These are phyloP conservation scores for Crotalaria pallida DNA, from an alignment of 306 rosid species.

Conservation along the genomic window DNA sequence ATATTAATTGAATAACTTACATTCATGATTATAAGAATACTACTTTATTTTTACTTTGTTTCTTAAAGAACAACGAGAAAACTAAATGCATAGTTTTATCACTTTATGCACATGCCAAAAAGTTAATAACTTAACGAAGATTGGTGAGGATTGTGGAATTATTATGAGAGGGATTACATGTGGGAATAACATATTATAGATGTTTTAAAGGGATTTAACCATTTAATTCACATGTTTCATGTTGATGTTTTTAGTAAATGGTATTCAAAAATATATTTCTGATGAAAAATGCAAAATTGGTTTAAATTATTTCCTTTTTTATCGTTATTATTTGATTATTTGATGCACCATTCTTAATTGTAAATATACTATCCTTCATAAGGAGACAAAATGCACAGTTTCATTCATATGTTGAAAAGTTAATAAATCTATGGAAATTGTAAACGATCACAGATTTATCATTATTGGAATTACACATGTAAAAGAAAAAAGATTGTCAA, in stretches of 20 bases:
- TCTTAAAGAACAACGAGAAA: not conserved
- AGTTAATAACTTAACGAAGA: not conserved
- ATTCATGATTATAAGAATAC: too few relatives aligned
- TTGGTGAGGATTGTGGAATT: not conserved
- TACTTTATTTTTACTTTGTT: not conserved
- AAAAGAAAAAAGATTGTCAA: too few relatives aligned
- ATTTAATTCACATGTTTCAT: not conserved
- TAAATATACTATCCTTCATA: too few relatives aligned
- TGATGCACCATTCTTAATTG: not conserved
- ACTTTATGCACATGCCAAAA: not conserved
- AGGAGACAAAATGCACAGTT: not conserved
- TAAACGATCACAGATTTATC: too few relatives aligned
- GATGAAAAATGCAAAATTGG: not conserved
- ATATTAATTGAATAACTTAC: too few relatives aligned
- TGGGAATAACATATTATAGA: too few relatives aligned
- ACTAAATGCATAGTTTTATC: not conserved
- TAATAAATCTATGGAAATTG: not conserved
- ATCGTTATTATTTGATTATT: not conserved
- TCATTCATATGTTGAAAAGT: not conserved
- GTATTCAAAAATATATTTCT: not conserved
- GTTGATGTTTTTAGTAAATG: not conserved
- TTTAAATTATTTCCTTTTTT: too few relatives aligned
- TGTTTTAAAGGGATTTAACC: not conserved
- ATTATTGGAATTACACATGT: not conserved
- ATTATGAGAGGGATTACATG: not conserved